Percentiles rank a stretch among this genome's conserved stretches.
phyloP scores from a whole-genome alignment of 352 stramenopile species.

The Phytophthora hibernalis region DNA sequence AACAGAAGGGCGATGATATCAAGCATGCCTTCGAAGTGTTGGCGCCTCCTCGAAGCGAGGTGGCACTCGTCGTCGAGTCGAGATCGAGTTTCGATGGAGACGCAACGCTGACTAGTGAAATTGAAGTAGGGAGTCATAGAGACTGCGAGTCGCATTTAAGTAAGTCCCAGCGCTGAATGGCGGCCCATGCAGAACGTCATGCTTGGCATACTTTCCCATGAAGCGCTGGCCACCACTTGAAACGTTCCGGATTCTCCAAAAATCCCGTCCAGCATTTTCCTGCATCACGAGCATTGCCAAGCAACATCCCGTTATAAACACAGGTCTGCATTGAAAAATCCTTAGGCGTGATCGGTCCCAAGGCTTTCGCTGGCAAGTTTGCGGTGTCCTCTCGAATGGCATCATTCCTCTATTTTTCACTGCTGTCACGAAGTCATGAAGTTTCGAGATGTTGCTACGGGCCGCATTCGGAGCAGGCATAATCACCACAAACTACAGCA shows the following conservation, averaged over 20 bases:
- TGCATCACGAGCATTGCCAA: neutral
- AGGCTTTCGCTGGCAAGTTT: neutral
- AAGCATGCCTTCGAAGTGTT: neutral
- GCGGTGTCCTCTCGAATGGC: neutral
- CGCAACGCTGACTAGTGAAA: neutral
- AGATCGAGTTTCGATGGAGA: neutral
- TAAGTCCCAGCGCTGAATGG: too few species aligned
- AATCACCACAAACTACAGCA: constrained; percentile 37
- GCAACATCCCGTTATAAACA: neutral
- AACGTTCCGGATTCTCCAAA: constrained; percentile 5
- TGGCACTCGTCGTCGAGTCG: too few species aligned
- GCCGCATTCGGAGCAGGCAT: constrained; percentile 34
- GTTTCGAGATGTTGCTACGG: constrained; percentile 27
- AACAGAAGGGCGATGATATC: constrained; percentile 3
- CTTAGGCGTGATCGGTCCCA: neutral
- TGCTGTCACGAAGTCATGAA: constrained; percentile 26
- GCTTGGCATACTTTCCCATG: neutral
- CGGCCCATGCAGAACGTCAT: neutral
- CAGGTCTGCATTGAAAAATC: neutral
- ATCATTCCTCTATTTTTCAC: constrained; percentile 31
- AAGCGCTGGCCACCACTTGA: neutral
- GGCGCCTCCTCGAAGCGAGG: too few species aligned
- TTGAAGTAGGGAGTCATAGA: neutral
- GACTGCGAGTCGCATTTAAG: too few species aligned
- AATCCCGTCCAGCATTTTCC: neutral